These are phyloP conservation scores for Phanerochaete carnosa DNA, from an alignment of 768 basidiomycete genomes.

Conservation along the genomic window DNA sequence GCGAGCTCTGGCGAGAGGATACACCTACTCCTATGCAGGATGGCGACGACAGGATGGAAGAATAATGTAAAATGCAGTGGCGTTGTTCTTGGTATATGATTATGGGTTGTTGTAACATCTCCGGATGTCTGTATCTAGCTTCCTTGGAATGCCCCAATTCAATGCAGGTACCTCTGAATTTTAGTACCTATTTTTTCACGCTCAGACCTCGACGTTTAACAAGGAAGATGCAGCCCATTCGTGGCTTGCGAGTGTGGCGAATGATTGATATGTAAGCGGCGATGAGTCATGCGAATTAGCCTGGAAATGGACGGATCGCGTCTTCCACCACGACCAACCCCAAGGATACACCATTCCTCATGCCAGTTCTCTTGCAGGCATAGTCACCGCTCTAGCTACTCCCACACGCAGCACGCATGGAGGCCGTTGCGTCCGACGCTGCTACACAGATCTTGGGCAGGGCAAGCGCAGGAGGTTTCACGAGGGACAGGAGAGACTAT, in stretches of 20 bases:
- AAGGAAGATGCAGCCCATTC: too few relatives aligned
- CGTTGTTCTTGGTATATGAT: background rate
- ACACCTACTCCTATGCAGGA: background rate
- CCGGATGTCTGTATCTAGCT: background rate
- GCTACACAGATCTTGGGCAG: background rate
- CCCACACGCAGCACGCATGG: background rate
- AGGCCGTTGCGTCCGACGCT: background rate
- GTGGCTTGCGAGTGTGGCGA: too few relatives aligned
- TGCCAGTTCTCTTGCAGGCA: background rate
- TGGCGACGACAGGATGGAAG: slow-evolving; percentile 23
- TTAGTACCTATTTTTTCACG: too few relatives aligned
- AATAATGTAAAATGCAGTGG: slow-evolving; percentile 8
- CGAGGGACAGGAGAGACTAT: slow-evolving; percentile 32
- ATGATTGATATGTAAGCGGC: too few relatives aligned
- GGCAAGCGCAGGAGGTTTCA: background rate
- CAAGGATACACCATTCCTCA: background rate
- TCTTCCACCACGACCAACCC: background rate
- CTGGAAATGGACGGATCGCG: background rate
- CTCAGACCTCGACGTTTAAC: too few relatives aligned
- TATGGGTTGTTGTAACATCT: too few relatives aligned
- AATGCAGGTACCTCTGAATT: too few relatives aligned
- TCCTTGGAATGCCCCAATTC: too few relatives aligned
- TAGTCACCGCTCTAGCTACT: background rate
- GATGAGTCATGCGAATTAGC: background rate
- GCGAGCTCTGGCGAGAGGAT: slow-evolving; percentile 44